Evolutionary conservation across 257 asterid genomes (phyloP).

Genomic region (Verbascum thapsus): DNA sequence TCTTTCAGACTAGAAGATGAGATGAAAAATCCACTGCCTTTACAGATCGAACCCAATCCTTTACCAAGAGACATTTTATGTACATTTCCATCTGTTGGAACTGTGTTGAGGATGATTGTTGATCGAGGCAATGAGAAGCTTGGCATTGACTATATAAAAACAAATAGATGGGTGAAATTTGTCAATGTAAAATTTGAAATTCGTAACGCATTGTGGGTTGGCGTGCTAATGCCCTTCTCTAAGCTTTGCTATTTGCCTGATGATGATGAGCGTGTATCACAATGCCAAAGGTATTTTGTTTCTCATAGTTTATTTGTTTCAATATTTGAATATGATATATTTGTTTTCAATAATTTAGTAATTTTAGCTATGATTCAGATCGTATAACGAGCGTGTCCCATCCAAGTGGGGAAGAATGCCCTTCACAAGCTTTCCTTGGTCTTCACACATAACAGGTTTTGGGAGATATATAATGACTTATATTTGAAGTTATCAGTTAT

Average conservation of each 20-base stretch:
- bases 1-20: constrained; percentile 71
- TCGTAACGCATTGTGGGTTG: constrained; percentile 61
- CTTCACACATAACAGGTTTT: constrained; percentile 66
- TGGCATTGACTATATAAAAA: constrained; percentile 47
- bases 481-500: constrained; percentile 21
- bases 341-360: constrained; percentile 14
- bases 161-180: constrained; percentile 72
- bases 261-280: constrained; percentile 49
- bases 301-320: constrained; percentile 21
- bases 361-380: constrained; percentile 43
- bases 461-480: constrained; percentile 27
- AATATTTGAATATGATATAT: neutral
- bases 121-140: constrained; percentile 49
- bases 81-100: constrained; percentile 76
- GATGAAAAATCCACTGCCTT: constrained; percentile 61
- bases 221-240: constrained; percentile 62
- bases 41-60: constrained; percentile 54
- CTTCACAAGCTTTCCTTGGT: constrained; percentile 64
- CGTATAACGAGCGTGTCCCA: constrained; percentile 46
- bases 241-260: constrained; percentile 67
- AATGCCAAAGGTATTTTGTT: constrained; percentile 57
- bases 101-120: constrained; percentile 64
- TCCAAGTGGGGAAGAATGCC: constrained; percentile 68
- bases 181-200: constrained; percentile 50
- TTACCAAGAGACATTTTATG: constrained; percentile 65